Evolutionary conservation across 2,329 filamentous ascomycete genomes (phyloP), one percentile per base, ranked within the genome.

Genomic region (Hirsutella rhossiliensis): DNA sequence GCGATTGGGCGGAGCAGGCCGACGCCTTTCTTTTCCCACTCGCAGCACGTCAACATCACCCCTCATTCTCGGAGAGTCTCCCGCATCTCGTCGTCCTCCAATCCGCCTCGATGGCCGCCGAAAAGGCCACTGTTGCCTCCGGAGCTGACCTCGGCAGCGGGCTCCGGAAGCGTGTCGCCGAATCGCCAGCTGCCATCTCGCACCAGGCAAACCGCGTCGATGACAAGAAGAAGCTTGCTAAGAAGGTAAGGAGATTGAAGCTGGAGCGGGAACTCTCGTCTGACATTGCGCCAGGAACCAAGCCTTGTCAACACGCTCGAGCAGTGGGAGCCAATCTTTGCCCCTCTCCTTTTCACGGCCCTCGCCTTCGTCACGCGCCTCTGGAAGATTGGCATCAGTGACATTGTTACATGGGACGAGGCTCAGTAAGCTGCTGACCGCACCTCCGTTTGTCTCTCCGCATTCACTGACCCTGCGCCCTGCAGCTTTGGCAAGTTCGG

Each of bases 401-500:
- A 77, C 53, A 80, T 82, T 53, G 78, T 82, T 41, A 82, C 78
- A 41, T 81, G 77, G 77, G 77, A 81, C 61, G 76, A 79, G 63
- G 77, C 77, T 55, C 77, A 81, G 76, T 77, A 65, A 55, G 75
- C 68, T 34, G n/a, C 13, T 18, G 34, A 38, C 13, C 20, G n/a
- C 7, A 9, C 15, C 7, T 20, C 38, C 28, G 4, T 17, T n/a
- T 23, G 40, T 30, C 38, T 32, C 45, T 27, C 41, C 41, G 41
- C 23, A 5, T 5, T 29, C 43, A 17, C 37, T 43, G 43, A 47
- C 50, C 53, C 12, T 17, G 11, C 30, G 43, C 17, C 34, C 2
- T 32, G 17, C 50, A 87, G 83, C 65, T 94, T 94, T 64, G 87
- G 87, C 62, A 98, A 98, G 71, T 98, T 98, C 65, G 92, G 92